Percentiles rank a stretch among this genome's conserved stretches.
These are phyloP conservation scores for Neopestalotiopsis sp. DNA, from an alignment of 2,329 filamentous ascomycete genomes.

Conservation along the genomic window DNA sequence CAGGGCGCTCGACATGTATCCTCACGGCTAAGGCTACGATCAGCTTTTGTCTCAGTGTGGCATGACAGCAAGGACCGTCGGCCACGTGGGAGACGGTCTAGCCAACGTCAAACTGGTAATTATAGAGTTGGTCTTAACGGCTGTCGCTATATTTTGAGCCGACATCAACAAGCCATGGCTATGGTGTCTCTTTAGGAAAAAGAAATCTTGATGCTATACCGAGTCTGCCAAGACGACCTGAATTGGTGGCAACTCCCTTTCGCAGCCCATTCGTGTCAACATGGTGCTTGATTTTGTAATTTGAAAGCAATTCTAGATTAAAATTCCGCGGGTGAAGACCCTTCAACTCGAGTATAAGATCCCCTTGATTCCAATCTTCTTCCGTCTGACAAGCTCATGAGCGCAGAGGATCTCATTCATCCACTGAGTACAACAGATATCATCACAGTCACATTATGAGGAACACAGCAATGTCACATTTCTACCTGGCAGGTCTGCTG, in stretches of 20 bases:
- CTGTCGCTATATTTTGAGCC: not conserved
- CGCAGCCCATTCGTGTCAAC: not conserved
- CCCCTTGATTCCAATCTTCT: not conserved
- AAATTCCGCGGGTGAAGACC: not conserved
- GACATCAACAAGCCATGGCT: not conserved
- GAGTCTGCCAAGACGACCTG: not conserved
- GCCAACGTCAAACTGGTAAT: not conserved
- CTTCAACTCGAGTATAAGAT: not conserved
- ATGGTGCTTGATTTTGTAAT: not conserved
- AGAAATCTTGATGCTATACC: not conserved
- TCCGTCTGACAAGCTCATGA: not conserved
- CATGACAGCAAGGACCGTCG: not conserved
- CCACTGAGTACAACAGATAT: not conserved
- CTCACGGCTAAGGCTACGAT: not conserved
- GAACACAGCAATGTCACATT: not conserved
- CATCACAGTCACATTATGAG: not conserved
- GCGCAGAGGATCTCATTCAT: not conserved
- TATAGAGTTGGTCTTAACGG: not conserved
- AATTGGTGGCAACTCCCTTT: not conserved
- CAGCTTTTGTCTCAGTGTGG: slow-evolving; percentile 10
- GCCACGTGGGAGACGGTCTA: slow-evolving; percentile 2
- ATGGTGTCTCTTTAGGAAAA: not conserved
- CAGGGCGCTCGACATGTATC: not conserved
- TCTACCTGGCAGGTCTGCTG: slow-evolving; percentile 17
- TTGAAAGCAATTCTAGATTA: not conserved